Evolutionary conservation across 192 early-diverging fungal species (phyloP), one percentile per base, ranked within the genome.

Genomic region (Martensiomyces pterosporus): DNA sequence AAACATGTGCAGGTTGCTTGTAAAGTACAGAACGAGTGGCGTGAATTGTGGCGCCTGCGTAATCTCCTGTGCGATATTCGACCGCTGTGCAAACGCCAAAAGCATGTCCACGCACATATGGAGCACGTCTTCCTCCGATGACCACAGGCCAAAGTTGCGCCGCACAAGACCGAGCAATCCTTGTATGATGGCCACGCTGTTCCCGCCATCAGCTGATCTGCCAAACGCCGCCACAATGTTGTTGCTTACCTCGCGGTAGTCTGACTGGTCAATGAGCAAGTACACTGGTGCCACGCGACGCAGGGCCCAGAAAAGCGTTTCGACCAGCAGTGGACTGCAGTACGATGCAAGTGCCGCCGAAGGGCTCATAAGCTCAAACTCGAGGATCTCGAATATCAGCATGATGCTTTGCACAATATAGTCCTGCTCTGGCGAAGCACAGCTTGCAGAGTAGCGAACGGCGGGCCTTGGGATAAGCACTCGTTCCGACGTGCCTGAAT

Each of bases 251-350:
- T 45, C 32, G 9, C 51, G 53, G 35, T 73, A 73, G 42, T 73
- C 69, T 3, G 69, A 66, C 2, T 22, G 13, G 18, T 73, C 63
- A 17, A 62, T 21, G 21, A 73, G 34, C 3, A 73, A 19, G 47
- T 73, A 73, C 29, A 73, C 63, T 0, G 69, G 69, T 16, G 41
- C 69, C 18, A 73, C 57, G 27, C 69, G 69, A 9, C 54, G 53
- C 50, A 73, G 37, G 6, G 63, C 27, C 69, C 69, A 73, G 47
- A 66, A 66, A 4, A 73, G 52, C 24, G 69, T 73, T 39, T 73
- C 69, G 1, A 61, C 63, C 16, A 73, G 55, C 17, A 73, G 50
- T 3, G 69, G 69, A 35, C 69, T 73, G 27, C 54, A 49, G 17
- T 62, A 62, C 0, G 53, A 41, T 3, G 54, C 50, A 9, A 50